A percentile compares a stretch with the other conserved stretches of the same genome.
phyloP scores from a whole-genome alignment of 441 rosid genomes.

The Gossypium gossypioides region DNA sequence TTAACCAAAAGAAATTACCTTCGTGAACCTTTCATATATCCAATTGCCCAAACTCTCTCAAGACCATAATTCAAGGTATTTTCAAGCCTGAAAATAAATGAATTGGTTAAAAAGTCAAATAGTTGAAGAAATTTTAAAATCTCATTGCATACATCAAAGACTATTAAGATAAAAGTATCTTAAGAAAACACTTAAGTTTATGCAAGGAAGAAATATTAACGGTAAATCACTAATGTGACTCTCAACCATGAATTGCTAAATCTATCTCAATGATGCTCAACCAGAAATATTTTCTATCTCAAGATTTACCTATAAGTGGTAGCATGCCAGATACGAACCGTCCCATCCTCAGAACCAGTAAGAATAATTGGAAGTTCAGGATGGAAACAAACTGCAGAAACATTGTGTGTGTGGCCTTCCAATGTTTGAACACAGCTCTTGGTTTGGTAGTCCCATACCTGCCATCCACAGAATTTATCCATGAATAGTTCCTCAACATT shows the following conservation, averaged over 20 bases:
- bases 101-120: conserved; percentile 3
- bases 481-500: conserved; percentile 12
- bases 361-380: conserved; percentile 69
- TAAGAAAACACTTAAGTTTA: neutral
- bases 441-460: conserved; percentile 69
- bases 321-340: conserved; percentile 63
- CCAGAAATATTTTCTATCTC: conserved; percentile 4
- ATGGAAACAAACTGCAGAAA: conserved; percentile 59
- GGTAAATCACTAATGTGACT: neutral
- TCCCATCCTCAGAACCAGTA: conserved; percentile 74
- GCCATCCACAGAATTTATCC: conserved; percentile 9
- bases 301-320: conserved; percentile 46
- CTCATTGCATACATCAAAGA: neutral
- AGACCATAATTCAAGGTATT: conserved; percentile 90
- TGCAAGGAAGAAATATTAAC: neutral
- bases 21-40: conserved; percentile 69
- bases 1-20: conserved; percentile 34
- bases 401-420: conserved; percentile 68
- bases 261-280: neutral
- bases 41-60: conserved; percentile 90
- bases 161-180: neutral
- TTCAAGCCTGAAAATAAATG: conserved; percentile 60
- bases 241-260: neutral
- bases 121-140: neutral
- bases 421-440: conserved; percentile 57